Base-by-base conservation (phyloP, 163 green algal species). In the Scenedesmus sp. region DNA sequence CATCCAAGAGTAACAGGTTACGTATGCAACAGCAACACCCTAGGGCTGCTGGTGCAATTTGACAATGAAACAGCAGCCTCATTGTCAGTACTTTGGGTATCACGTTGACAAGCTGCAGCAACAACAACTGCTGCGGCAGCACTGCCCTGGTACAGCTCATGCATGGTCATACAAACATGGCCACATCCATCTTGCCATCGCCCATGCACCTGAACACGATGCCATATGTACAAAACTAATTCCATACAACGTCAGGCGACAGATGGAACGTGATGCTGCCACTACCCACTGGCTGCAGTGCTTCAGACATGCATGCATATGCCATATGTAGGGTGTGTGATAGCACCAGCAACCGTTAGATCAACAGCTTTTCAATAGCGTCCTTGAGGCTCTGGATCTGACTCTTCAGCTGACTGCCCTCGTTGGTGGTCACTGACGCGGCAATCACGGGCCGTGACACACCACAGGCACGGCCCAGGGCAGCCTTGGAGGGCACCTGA, bases 391-490 rank as follows among this genome's bases (percentile, higher is more conserved):
- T 95, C 93, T 98, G 95, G 83, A 99, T 99, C 93, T 99, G 98
- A 33, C 84, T 94, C 94, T 99, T 99, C 40, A 99, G 96, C 96
- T 99, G 98, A 90, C 96, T 99, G 91, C 97, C 98, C 92, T 99
- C 98, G 93, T 99, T 99, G 88, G 96, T 98, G 43, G 98, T 99
- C 37, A 99, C 96, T 35, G 95, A 98, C 81, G 93, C 95, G 0
- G 98, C 94, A 76, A 99, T 99, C 13, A 99, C 98, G 76, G 98
- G 98, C 24, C 98, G 93, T 0, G 97, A 98, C 0, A 99, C 98
- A 43, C 98, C 98, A 94, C 98, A 99, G 49, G 98, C 98, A 81
- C 98, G 95, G 15, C 98, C 98, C 86, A 99, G 94, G 2, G 98
- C 98, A 56, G 98, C 98, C 94, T 99, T 99, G 72, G 96, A 99